phyloP scores from a whole-genome alignment of 768 basidiomycete species.

The Filobasidium wieringae region DNA sequence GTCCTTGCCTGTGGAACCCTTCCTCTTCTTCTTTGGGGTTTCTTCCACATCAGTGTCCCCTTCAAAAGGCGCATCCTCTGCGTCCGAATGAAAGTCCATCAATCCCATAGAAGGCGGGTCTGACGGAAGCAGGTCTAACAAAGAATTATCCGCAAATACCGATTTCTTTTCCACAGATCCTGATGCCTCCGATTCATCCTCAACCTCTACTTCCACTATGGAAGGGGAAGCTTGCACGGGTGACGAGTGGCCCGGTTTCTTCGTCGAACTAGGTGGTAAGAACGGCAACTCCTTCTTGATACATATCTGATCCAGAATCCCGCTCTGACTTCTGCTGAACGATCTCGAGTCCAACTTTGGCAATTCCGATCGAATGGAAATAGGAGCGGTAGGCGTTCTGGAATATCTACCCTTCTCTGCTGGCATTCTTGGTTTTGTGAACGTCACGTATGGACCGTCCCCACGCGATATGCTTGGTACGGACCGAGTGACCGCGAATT shows the following conservation, averaged over 20 bases:
- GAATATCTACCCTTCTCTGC: not conserved
- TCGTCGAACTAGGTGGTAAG: not conserved
- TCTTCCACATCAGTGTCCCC: conserved; percentile 12
- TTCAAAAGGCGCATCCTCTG: not conserved
- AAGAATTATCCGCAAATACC: not conserved
- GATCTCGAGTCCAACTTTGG: not conserved
- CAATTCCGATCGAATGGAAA: not conserved
- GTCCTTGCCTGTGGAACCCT: not conserved
- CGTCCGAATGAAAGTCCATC: not conserved
- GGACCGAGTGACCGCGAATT: not conserved
- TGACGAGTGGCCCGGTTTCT: not conserved
- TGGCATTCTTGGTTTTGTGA: not conserved
- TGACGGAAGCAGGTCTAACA: conserved; percentile 8
- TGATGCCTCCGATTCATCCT: not conserved
- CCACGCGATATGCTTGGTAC: not conserved
- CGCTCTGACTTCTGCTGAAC: conserved; percentile 3
- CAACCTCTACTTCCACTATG: not conserved
- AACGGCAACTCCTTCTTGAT: conserved; percentile 11
- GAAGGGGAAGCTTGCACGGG: not conserved
- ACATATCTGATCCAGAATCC: conserved; percentile 16
- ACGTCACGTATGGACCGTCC: not conserved
- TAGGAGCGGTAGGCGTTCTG: not conserved
- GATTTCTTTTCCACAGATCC: not conserved
- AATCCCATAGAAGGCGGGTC: conserved; percentile 7
- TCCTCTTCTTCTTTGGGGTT: not conserved